Conservation (phyloP, 106 monocot genomes). For the Alisma plantagoaquatica region DNA sequence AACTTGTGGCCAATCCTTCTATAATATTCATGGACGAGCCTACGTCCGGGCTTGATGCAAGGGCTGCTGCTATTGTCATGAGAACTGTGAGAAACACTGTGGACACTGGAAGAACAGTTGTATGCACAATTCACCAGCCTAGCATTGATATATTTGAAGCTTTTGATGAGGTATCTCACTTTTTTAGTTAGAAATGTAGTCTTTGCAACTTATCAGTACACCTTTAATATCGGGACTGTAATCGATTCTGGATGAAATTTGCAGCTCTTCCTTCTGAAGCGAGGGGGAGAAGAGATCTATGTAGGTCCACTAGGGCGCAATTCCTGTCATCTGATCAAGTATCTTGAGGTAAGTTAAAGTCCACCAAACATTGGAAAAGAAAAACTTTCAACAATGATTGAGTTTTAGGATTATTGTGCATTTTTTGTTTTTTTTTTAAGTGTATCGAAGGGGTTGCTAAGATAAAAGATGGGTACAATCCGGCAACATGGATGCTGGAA, state of each 20-base stretch:
- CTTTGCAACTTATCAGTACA: no score
- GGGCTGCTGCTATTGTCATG: conserved; percentile 94
- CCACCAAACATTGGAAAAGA: no score
- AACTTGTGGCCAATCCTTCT: conserved; percentile 87
- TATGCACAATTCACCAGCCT: conserved; percentile 90
- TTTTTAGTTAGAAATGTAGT: no score
- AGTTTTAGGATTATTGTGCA: no score
- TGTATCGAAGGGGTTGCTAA: no score
- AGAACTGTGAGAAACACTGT: conserved; percentile 91
- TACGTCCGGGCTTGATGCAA: conserved; percentile 83
- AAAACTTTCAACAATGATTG: no score
- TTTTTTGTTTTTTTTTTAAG: no score
- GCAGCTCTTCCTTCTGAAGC: conserved; percentile 68
- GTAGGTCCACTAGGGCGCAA: conserved; percentile 55
- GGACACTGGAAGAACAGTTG: conserved; percentile 84
- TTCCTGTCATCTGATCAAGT: conserved; percentile 50
- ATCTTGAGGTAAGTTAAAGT: conserved; percentile 60
- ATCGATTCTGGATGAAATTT: background rate
- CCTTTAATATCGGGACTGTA: no score
- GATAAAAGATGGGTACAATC: no score
- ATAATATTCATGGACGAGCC: conserved; percentile 98
- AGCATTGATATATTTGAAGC: conserved; percentile 95
- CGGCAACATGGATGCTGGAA: no score
- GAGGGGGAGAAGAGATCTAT: conserved; percentile 85
- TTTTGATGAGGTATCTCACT: conserved; percentile 96